A percentile compares a stretch with the other conserved stretches of the same genome.
These are phyloP conservation scores for Citrullus colocynthis DNA, from an alignment of 306 rosid genomes.

Conservation along the genomic window DNA sequence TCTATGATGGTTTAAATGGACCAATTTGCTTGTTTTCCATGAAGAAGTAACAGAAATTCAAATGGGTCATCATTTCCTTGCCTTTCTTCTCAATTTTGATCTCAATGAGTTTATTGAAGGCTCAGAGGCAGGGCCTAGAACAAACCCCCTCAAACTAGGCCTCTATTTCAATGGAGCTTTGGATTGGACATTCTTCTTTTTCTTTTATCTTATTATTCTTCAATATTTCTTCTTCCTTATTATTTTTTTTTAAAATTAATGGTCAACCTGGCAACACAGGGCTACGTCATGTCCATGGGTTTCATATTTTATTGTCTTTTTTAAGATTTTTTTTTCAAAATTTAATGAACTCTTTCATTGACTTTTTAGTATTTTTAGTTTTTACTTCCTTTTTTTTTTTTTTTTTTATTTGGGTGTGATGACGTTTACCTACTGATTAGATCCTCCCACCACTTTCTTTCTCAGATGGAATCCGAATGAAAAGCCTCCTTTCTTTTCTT, in stretches of 20 bases:
- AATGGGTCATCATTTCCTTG: conserved; percentile 24
- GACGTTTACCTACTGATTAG: conserved; percentile 48
- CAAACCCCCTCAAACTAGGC: background rate
- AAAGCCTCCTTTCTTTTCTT: conserved; percentile 28
- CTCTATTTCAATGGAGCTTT: conserved; percentile 12
- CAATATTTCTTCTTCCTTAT: background rate
- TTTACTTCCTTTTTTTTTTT: background rate
- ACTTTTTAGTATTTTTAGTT: conserved; percentile 18
- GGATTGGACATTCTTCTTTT: conserved; percentile 41
- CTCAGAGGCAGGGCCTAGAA: background rate
- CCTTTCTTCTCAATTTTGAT: conserved; percentile 5
- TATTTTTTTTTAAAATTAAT: background rate
- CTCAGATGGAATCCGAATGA: conserved; percentile 46
- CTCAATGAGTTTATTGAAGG: background rate
- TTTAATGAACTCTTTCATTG: conserved; percentile 38
- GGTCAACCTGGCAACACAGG: conserved; percentile 33
- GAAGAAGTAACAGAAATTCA: background rate
- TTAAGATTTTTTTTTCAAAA: conserved; percentile 11
- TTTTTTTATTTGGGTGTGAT: conserved; percentile 11
- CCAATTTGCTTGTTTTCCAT: conserved; percentile 5
- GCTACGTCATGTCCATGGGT: conserved; percentile 19
- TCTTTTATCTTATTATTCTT: background rate
- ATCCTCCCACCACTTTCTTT: conserved; percentile 42
- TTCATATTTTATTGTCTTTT: conserved; percentile 7
- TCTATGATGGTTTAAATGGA: background rate